Base-by-base conservation (phyloP, 2,329 filamentous ascomycete genomes). In the Niveomyces coronatus region DNA sequence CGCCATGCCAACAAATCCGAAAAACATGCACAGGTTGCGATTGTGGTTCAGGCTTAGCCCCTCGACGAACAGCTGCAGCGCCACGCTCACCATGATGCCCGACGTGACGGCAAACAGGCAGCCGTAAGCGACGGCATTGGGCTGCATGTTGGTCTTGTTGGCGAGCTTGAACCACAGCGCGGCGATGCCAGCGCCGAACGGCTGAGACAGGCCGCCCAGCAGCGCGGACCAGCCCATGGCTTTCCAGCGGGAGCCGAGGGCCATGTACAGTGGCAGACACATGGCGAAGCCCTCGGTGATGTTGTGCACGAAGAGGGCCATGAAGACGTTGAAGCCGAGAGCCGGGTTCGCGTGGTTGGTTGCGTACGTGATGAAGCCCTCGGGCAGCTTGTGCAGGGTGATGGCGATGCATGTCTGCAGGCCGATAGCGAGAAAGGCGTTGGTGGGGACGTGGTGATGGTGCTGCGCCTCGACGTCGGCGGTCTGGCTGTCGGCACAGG, bases 201-300 rank as follows among this genome's bases (percentile, higher is more conserved):
- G 91, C 54, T 98, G 91, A 35, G 79, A 86, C 5, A 91, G 66
- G 0, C 91, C 91, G 9, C 91, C 91, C 0, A 98, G 68, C 0
- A 94, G 56, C 9, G 83, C 80, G 4, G 84, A 81, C 79, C 85
- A 93, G 42, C 83, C 61, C 64, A 96, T 91, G 14, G 91, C 89
- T 50, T 79, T 82, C 54, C 76, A 65, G 31, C 87, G 81, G 42
- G 79, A 89, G 44, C 81, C 74, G 22, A 95, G 74, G 1, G 91
- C 91, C 52, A 98, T 83, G 60, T 94, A 98, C 0, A 98, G 69
- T 0, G 91, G 91, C 1, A 98, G 65, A 0, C 87, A 86, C 72
- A 98, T 82, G 44, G 88, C 85, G 55, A 96, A 96, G 2, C 91
- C 91, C 63, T 98, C 91, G 19, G 86, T 88, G 52, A 98, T 94